Percentiles rank a stretch among this genome's conserved stretches.
Conservation (phyloP, 257 asterid species). For the Solanum paucissectum region DNA sequence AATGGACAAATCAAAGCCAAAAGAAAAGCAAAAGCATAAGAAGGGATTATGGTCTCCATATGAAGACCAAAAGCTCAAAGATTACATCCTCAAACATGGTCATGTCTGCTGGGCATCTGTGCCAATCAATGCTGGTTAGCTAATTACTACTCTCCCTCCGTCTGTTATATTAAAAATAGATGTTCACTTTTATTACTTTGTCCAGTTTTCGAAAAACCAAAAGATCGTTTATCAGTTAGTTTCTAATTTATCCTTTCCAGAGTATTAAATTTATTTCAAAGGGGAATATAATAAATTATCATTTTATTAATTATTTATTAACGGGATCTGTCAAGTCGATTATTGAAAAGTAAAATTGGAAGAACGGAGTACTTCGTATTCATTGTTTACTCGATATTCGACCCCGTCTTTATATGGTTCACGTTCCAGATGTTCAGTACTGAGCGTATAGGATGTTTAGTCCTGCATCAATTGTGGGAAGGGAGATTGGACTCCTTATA, state of each 20-base stretch:
- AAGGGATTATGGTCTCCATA: conserved; percentile 86
- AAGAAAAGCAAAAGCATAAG: conserved; percentile 48
- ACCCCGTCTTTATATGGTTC: not conserved
- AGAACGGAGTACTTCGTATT: not conserved
- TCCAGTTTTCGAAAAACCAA: too few relatives aligned
- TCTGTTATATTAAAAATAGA: too few relatives aligned
- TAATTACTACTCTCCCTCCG: not conserved
- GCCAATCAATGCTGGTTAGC: conserved; percentile 69
- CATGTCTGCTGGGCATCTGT: conserved; percentile 75
- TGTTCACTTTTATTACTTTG: too few relatives aligned
- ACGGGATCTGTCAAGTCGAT: not conserved
- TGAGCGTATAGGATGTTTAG: not conserved
- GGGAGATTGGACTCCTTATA: not conserved
- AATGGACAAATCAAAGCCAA: conserved; percentile 16
- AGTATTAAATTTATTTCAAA: too few relatives aligned
- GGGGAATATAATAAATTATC: too few relatives aligned
- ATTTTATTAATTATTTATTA: too few relatives aligned
- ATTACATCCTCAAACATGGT: conserved; percentile 42
- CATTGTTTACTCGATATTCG: not conserved
- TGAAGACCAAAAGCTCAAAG: conserved; percentile 69
- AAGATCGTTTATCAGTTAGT: not conserved
- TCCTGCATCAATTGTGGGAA: not conserved
- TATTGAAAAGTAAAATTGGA: too few relatives aligned
- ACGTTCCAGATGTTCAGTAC: not conserved
- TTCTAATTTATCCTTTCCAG: not conserved